A percentile compares a stretch with the other conserved stretches of the same genome.
phyloP scores from a whole-genome alignment of 805 yeast genomes.

The Pichia rugopelliculosa region DNA sequence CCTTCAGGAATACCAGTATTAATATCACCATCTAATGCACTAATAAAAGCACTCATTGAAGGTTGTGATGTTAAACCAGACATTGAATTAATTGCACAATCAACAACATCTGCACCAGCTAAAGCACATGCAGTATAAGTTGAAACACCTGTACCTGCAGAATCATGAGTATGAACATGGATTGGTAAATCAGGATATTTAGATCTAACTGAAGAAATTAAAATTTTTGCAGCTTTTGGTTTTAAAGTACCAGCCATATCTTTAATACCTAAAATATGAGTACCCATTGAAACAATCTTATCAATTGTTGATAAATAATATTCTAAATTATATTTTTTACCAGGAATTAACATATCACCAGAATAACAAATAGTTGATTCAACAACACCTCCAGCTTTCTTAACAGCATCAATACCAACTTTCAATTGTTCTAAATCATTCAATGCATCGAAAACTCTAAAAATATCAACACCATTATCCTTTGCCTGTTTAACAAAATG shows the following conservation, averaged over 20 bases:
- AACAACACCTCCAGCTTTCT: constrained; percentile 97
- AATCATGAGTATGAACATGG: constrained; percentile 98
- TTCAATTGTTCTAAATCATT: constrained; percentile 94
- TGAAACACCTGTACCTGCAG: constrained; percentile 99
- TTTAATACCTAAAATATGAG: constrained; percentile 94
- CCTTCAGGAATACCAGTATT: constrained; percentile 63
- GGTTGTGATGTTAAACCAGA: constrained; percentile 99
- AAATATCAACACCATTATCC: constrained; percentile 92
- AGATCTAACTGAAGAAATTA: constrained; percentile 74
- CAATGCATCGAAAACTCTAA: constrained; percentile 96
- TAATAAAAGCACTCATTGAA: constrained; percentile 84
- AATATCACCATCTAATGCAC: constrained; percentile 82
- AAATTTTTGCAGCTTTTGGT: constrained; percentile 83
- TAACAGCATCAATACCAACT: constrained; percentile 97
- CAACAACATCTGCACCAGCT: constrained; percentile 98
- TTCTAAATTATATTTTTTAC: constrained; percentile 91
- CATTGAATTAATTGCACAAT: constrained; percentile 94
- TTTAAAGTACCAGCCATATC: constrained; percentile 99
- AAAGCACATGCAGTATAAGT: constrained; percentile 89
- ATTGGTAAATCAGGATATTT: constrained; percentile 91
- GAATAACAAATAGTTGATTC: constrained; percentile 98
- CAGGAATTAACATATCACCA: constrained; percentile 95
- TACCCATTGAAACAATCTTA: constrained; percentile 84
- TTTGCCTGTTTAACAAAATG: constrained; percentile 94
- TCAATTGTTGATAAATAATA: constrained; percentile 82